Percentiles rank a stretch among this genome's conserved stretches.
phyloP scores from a whole-genome alignment of 2,329 filamentous ascomycete genomes.

The Magnaporthiopsis rhizophila region DNA sequence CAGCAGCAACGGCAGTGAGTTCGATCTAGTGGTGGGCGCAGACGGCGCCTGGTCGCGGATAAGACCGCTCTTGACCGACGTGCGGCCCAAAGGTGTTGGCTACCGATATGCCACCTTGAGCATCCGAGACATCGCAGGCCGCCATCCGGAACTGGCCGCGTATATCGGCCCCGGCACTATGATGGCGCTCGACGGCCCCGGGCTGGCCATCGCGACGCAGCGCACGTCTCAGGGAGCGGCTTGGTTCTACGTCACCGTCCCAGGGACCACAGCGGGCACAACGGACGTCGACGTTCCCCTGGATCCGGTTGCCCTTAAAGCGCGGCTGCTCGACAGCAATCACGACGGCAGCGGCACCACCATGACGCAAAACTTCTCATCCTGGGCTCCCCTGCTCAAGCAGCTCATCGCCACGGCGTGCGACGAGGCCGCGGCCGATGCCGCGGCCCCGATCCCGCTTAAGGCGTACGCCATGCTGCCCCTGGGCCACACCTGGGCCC shows the following conservation, averaged over 20 bases:
- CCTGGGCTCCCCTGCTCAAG: slow-evolving; percentile 19
- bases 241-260: slow-evolving; percentile 22
- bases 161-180: slow-evolving; percentile 31
- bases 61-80: slow-evolving; percentile 25
- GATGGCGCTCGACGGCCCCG: slow-evolving; percentile 23
- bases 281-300: neutral
- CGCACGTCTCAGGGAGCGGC: slow-evolving; percentile 21
- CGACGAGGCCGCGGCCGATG: slow-evolving; percentile 16
- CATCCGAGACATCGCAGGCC: slow-evolving; percentile 23
- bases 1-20: slow-evolving; percentile 10
- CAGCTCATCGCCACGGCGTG: slow-evolving; percentile 21
- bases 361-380: slow-evolving; percentile 14
- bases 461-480: slow-evolving; percentile 32
- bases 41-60: slow-evolving; percentile 33
- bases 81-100: slow-evolving; percentile 29
- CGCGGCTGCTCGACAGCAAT: slow-evolving; percentile 15
- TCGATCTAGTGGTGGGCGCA: slow-evolving; percentile 31
- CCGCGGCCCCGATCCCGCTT: slow-evolving; percentile 14
- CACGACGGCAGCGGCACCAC: neutral
- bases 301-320: slow-evolving; percentile 9
- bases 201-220: slow-evolving; percentile 28
- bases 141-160: slow-evolving; percentile 28
- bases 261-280: slow-evolving; percentile 11
- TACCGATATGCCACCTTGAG: slow-evolving; percentile 28
- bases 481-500: slow-evolving; percentile 31